Conservation (phyloP, 768 basidiomycete species). For the Dentipellis sp. region DNA sequence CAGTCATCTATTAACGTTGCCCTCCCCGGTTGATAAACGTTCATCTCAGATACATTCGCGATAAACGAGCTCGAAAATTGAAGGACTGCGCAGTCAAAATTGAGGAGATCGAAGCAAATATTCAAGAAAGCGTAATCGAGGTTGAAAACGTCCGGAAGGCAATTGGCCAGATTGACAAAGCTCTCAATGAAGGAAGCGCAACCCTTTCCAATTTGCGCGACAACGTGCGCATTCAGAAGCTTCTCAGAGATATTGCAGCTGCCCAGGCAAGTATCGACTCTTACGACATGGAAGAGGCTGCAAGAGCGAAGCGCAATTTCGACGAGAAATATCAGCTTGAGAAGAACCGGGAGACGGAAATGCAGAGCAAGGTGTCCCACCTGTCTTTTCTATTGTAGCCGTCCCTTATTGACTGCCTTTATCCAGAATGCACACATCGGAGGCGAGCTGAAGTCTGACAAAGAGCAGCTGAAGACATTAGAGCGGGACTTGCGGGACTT, state of each 20-base stretch:
- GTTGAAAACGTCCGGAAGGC: conserved; percentile 31
- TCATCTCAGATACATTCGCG: conserved; percentile 58
- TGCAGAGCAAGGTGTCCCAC: conserved; percentile 54
- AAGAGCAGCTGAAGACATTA: conserved; percentile 53
- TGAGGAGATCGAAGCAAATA: conserved; percentile 35
- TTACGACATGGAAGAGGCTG: conserved; percentile 79
- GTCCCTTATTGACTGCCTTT: not conserved
- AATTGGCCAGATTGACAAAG: conserved; percentile 59
- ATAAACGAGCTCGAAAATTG: conserved; percentile 51
- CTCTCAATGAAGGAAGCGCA: conserved; percentile 70
- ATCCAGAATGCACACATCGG: conserved; percentile 67
- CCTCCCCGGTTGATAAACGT: not conserved
- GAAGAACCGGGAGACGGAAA: conserved; percentile 61
- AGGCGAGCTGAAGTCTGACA: conserved; percentile 73
- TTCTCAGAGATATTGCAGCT: conserved; percentile 53
- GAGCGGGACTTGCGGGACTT: conserved; percentile 75
- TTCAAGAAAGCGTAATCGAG: conserved; percentile 30
- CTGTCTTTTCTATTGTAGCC: conserved; percentile 2
- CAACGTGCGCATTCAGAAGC: conserved; percentile 70
- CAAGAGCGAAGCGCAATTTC: conserved; percentile 77
- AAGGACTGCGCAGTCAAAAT: conserved; percentile 51
- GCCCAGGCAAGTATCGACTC: conserved; percentile 65
- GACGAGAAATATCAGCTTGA: conserved; percentile 68
- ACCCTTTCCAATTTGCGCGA: conserved; percentile 65
- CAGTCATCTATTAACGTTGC: not conserved